Evolutionary conservation across 305 asterid genomes (phyloP).

Genomic region (Fraxinus floribunda): DNA sequence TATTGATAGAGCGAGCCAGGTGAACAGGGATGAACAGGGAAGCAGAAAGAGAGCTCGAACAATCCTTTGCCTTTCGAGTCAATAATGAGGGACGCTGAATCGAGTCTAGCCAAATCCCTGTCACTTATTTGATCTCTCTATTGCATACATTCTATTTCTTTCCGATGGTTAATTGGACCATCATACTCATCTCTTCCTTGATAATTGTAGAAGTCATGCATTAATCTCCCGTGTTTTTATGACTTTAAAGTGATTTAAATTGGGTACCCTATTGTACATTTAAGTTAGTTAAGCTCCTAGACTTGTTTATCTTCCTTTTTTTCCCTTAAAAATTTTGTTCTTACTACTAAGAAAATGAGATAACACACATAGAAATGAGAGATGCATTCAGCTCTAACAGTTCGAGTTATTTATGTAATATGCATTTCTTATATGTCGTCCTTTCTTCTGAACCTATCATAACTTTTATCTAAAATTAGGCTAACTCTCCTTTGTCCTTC

Average conservation of each 20-base stretch:
- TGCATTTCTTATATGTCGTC: neutral
- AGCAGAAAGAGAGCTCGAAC: slow-evolving; percentile 84
- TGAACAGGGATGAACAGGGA: slow-evolving; percentile 85
- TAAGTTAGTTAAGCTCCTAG: neutral
- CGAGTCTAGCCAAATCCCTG: neutral
- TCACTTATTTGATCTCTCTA: neutral
- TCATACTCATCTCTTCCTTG: neutral
- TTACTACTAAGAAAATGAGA: neutral
- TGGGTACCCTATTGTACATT: neutral
- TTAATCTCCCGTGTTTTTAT: neutral
- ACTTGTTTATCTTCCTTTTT: neutral
- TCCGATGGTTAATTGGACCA: neutral
- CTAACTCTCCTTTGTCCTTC: neutral
- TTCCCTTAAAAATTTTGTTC: neutral
- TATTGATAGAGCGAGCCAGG: slow-evolving; percentile 49
- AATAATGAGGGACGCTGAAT: too few species aligned
- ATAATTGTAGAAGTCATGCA: neutral
- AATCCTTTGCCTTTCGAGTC: slow-evolving; percentile 61
- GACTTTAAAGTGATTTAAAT: neutral
- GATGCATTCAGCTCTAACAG: neutral
- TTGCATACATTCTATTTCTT: neutral
- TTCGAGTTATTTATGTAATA: neutral
- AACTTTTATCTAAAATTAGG: neutral
- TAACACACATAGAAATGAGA: neutral
- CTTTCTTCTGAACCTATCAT: neutral